These are phyloP conservation scores for Pichia deserticola DNA, from an alignment of 805 yeast species.

Conservation along the genomic window DNA sequence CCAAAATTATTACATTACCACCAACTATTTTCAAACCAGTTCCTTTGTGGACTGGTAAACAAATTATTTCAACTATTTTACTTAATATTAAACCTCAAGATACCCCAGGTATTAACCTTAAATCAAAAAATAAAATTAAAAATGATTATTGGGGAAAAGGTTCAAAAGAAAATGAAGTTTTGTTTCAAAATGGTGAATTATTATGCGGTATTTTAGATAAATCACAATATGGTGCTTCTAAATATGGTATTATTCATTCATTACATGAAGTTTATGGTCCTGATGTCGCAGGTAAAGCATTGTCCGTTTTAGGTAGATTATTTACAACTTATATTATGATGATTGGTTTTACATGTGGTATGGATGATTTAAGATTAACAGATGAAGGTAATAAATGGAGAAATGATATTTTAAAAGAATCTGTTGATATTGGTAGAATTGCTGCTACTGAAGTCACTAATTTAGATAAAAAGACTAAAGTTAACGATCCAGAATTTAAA, in stretches of 20 bases:
- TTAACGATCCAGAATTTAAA: conserved; percentile 64
- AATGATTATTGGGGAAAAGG: conserved; percentile 90
- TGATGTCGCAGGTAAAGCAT: conserved; percentile 76
- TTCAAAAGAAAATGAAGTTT: conserved; percentile 77
- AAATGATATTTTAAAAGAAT: conserved; percentile 66
- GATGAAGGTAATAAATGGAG: conserved; percentile 88
- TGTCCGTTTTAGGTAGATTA: conserved; percentile 88
- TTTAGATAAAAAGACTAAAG: conserved; percentile 43
- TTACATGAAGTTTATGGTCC: conserved; percentile 95
- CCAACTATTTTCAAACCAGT: conserved; percentile 85
- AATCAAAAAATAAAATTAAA: conserved; percentile 81
- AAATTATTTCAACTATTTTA: conserved; percentile 85
- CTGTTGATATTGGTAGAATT: conserved; percentile 75
- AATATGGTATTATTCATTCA: conserved; percentile 94
- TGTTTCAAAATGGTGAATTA: conserved; percentile 81
- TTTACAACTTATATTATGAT: conserved; percentile 90
- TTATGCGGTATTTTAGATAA: conserved; percentile 92
- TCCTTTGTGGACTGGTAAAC: conserved; percentile 97
- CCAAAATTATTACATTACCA: conserved; percentile 66
- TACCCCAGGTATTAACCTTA: conserved; percentile 87
- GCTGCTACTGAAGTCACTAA: conserved; percentile 96
- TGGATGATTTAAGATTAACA: conserved; percentile 95
- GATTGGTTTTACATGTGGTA: conserved; percentile 97
- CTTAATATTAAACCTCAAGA: conserved; percentile 78
- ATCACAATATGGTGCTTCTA: conserved; percentile 97